A percentile compares a stretch with the other conserved stretches of the same genome.
These are phyloP conservation scores for Geranomyces michiganensis DNA, from an alignment of 192 early-diverging fungal genomes.

Conservation along the genomic window DNA sequence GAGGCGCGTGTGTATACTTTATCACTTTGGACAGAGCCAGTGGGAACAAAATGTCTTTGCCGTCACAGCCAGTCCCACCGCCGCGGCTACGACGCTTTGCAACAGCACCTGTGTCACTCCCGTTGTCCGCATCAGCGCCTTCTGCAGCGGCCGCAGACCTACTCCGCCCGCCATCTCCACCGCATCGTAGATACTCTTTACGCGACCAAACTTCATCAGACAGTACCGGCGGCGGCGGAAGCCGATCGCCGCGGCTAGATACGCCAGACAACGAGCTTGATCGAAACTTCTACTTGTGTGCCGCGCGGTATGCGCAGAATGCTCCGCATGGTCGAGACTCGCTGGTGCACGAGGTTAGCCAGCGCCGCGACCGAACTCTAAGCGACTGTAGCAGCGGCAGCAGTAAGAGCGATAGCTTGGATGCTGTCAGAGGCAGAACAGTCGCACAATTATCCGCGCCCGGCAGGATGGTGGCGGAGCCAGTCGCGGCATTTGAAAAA, in stretches of 20 bases:
- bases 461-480: neutral
- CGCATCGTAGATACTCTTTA: neutral
- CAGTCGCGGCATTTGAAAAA: no score
- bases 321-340: no score
- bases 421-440: neutral
- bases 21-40: no score
- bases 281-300: neutral
- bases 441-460: no score
- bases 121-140: neutral
- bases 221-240: neutral
- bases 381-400: neutral
- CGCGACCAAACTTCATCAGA: neutral
- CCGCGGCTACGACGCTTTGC: neutral
- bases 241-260: neutral
- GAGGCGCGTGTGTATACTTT: no score
- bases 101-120: neutral
- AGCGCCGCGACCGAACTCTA: neutral
- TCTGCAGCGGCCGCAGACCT: no score
- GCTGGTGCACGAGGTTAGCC: neutral
- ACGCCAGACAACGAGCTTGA: conserved; percentile 12
- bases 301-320: neutral
- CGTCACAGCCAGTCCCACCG: no score
- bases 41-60: no score
- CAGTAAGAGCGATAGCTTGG: neutral
- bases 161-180: neutral